These are phyloP conservation scores for Chytriomyces sp. DNA, from an alignment of 192 early-diverging fungal genomes.

Conservation along the genomic window DNA sequence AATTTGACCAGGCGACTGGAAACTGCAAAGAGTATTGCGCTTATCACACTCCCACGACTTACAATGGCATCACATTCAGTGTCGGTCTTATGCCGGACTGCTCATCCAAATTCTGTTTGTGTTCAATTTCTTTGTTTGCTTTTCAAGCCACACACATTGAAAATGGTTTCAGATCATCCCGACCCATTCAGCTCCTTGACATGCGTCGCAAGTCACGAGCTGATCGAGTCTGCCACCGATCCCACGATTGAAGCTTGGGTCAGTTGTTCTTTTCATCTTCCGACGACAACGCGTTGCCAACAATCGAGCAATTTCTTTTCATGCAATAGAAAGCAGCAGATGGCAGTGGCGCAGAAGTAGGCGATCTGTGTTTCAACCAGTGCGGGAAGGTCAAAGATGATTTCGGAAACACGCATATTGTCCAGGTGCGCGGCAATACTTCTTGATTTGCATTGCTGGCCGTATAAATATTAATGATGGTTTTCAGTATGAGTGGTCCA, in stretches of 20 bases:
- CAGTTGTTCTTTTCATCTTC: neutral
- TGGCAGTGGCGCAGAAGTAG: neutral
- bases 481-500: conserved; percentile 1
- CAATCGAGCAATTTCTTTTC: neutral
- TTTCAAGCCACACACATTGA: neutral
- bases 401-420: neutral
- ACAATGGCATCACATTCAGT: neutral
- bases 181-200: neutral
- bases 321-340: neutral
- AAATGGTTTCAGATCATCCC: neutral
- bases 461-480: too few species aligned
- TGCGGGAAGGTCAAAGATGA: neutral
- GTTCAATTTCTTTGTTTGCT: neutral
- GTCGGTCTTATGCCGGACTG: neutral
- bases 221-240: neutral
- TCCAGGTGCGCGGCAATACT: neutral
- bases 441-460: too few species aligned
- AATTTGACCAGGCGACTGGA: neutral
- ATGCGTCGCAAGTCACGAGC: neutral
- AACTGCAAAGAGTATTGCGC: neutral
- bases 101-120: neutral
- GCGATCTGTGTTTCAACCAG: neutral
- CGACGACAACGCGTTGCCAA: too few species aligned
- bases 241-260: neutral
- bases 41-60: neutral